Conservation (phyloP, 2,329 filamentous ascomycete genomes). For the Trichoderma gracile region DNA sequence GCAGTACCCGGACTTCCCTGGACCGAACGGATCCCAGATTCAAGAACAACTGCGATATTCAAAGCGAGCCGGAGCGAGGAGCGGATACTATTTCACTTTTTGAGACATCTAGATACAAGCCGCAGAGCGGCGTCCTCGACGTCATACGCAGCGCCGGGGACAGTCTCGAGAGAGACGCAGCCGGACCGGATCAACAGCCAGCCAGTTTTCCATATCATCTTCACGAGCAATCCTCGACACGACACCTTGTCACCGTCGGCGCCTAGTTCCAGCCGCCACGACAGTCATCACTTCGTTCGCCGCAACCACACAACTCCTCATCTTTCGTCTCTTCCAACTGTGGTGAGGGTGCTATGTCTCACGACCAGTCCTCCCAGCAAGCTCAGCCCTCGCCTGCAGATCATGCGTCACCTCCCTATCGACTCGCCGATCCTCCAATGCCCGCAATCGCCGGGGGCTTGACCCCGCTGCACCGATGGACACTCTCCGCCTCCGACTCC, state of each 20-base stretch:
- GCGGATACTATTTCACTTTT: background rate
- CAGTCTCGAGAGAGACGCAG: background rate
- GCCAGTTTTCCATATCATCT: constrained; percentile 3
- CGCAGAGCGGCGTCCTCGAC: constrained; percentile 18
- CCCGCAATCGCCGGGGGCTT: constrained; percentile 34
- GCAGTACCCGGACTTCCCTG: constrained; percentile 51
- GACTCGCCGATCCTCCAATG: constrained; percentile 39
- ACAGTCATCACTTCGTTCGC: background rate
- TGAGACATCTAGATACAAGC: background rate
- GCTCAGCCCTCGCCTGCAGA: constrained; percentile 38
- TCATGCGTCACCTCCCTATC: constrained; percentile 43
- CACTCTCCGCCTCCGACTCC: constrained; percentile 56
- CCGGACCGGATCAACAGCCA: background rate
- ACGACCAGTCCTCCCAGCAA: constrained; percentile 47
- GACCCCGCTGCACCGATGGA: constrained; percentile 58
- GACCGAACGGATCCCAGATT: constrained; percentile 28
- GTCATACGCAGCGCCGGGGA: constrained; percentile 12
- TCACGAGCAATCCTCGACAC: background rate
- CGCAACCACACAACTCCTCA: background rate
- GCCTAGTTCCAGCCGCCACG: background rate
- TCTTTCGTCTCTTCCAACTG: background rate
- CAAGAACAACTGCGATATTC: background rate
- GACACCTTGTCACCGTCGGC: background rate
- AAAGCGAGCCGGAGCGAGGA: constrained; percentile 1
- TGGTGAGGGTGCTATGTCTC: constrained; percentile 46